Conservation (phyloP, 306 rosid genomes). For the Fragaria vesca region DNA sequence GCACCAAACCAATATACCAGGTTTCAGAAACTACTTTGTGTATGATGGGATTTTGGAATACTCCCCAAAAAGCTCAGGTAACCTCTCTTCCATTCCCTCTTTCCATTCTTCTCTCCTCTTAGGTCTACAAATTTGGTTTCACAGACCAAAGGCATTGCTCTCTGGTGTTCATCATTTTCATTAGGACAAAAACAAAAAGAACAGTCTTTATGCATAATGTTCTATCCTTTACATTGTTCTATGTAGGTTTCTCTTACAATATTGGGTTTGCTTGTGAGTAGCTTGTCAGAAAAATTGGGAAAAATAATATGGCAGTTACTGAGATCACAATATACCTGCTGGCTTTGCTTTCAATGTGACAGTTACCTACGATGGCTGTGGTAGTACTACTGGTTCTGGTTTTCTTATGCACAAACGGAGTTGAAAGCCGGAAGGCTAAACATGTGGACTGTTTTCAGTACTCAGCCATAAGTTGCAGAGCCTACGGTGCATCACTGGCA, state of each 20-base stretch:
- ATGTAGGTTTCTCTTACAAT: not conserved
- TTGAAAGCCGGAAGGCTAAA: constrained; percentile 41
- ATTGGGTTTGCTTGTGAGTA: not conserved
- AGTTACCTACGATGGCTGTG: constrained; percentile 14
- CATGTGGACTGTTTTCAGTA: constrained; percentile 37
- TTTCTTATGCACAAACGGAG: constrained; percentile 38
- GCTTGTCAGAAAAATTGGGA: not conserved
- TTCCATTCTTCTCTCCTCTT: not conserved
- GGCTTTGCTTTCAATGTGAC: not conserved
- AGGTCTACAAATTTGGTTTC: not conserved
- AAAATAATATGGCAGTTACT: not conserved
- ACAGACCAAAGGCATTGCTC: not conserved
- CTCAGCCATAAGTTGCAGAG: constrained; percentile 62
- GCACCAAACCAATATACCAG: constrained; percentile 17
- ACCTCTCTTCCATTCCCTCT: not conserved
- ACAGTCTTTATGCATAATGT: not conserved
- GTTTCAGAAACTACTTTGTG: not conserved
- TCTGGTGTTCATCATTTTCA: not conserved
- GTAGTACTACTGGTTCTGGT: constrained; percentile 10
- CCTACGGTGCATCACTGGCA: constrained; percentile 56
- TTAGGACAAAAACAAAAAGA: not conserved
- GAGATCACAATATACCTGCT: not conserved
- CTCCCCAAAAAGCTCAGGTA: constrained; percentile 19
- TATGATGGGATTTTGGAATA: constrained; percentile 6
- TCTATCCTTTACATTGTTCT: not conserved